Base-by-base conservation (phyloP, 179 eudicot species). In the Nepenthes alata region DNA sequence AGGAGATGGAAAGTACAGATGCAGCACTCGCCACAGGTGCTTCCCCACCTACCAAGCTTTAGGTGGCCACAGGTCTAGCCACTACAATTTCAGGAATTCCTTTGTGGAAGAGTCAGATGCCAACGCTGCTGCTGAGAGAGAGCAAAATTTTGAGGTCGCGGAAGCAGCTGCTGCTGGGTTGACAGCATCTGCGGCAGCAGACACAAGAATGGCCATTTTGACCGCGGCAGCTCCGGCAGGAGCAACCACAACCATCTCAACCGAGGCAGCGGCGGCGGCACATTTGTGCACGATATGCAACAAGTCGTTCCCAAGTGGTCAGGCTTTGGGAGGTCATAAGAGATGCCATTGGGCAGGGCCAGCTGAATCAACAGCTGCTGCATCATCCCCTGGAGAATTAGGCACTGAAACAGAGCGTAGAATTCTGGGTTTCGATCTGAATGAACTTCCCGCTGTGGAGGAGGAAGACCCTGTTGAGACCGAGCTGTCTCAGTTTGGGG, bases 61-160 rank as follows among this genome's bases (percentile, higher is more conserved):
- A 63, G 81, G 81, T 6, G 81, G 81, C 44, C 81, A 77, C 66
- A 63, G 58, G 50, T 77, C 81, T 3, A 73, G 81, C 35, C 70
- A 74, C 57, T 63, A 70, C 53, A 67, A 63, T 11, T 12, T 4
- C 11, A 50, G 12, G 15, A 4, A 13, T 11, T 41, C 5, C 16
- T 10, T 50, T 4, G 4, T 12, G 55, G 37, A 70, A 58, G 47
- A 66, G 10, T 1, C 38, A 6, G 11, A 2, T 16, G 1, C 39
- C 5, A 37, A 8, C 15, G 7, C 53, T 9, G 39, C 34, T 47
- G 4, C n/a, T 36, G 61, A 58, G 13, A 48, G 11, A 35, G 61
- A 55, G n/a, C 11, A 37, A 58, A 13, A 2, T 5, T 15, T 16
- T 3, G 15, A 6, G 5, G 45, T 0, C 8, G 5, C 45, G 1